Evolutionary conservation across 345 rosid species (phyloP), one percentile per base, ranked within the genome.

Genomic region (Luvunga scandens): DNA sequence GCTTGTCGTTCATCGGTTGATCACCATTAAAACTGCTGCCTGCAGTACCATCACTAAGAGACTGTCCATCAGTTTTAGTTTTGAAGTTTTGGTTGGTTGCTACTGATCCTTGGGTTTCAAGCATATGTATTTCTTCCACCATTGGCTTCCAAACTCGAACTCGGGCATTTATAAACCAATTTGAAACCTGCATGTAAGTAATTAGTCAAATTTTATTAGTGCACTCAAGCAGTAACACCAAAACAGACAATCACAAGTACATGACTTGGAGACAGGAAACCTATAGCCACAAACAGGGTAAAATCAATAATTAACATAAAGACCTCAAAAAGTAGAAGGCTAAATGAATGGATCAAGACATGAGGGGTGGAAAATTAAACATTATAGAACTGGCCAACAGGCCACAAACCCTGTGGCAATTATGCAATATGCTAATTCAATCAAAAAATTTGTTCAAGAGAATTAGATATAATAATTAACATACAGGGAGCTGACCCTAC

Each of bases 131-230:
- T 75, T 90, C 91, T 79, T 90, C 93, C 22, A 90, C 93, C 93
- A 90, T 88, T 5, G 91, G 93, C 65, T 90, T 88, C 93, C 93
- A 90, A 21, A 90, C 84, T 0, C 91, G 90, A 18, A 90, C 91
- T 7, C 91, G 84, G 1, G 93, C 90, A 56, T 90, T 90, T 76
- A 90, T 88, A 81, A 90, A 90, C 93, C 93, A 90, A 69, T 90
- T 90, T 9, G 93, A 90, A 6, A 90, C 93, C 93, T 90, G 79
- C 36, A 56, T 62, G n/a, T 48, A 67, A 30, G 36, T 33, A 60
- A 39, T n/a, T 56, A 59, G 13, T 27, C 59, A 21, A 65, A 53
- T 34, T 55, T 68, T 66, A 38, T 36, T 28, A 19, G 39, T 16
- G 5, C 19, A 69, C 55, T 22, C 28, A 13, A 34, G 6, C 22